Conservation (phyloP, 2,329 filamentous ascomycete species). For the Colletotrichum aenigma region DNA sequence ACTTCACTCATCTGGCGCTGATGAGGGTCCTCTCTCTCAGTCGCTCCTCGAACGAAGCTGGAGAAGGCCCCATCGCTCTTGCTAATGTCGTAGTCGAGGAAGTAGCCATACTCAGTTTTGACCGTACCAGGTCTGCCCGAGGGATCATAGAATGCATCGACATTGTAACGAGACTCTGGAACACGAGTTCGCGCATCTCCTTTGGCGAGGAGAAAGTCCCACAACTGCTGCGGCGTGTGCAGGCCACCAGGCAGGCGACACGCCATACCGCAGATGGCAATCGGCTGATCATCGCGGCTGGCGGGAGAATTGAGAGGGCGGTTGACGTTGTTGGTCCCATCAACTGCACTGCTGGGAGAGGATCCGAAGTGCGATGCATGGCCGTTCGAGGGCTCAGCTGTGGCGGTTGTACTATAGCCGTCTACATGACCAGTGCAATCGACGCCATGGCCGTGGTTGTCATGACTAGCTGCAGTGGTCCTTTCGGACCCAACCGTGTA, state of each 20-base stretch:
- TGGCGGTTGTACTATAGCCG: background rate
- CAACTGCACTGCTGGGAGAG: background rate
- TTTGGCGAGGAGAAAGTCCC: constrained; percentile 31
- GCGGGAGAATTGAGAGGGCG: background rate
- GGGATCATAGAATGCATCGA: constrained; percentile 12
- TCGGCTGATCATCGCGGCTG: constrained; percentile 27
- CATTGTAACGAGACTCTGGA: constrained; percentile 19
- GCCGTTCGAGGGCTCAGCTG: background rate
- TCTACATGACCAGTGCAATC: background rate
- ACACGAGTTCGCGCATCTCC: constrained; percentile 4
- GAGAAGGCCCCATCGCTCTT: background rate
- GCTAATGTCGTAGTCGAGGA: constrained; percentile 9
- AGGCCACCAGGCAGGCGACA: constrained; percentile 42
- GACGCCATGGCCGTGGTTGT: background rate
- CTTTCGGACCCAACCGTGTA: background rate
- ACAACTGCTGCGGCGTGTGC: constrained; percentile 34
- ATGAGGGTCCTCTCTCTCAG: background rate
- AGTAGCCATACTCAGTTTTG: constrained; percentile 18
- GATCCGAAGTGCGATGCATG: background rate
- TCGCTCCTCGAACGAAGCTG: background rate
- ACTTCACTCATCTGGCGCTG: constrained; percentile 30
- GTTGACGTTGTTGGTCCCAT: background rate
- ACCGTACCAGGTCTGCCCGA: constrained; percentile 6
- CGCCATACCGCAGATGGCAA: constrained; percentile 51
- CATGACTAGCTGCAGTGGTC: background rate